phyloP scores from a whole-genome alignment of 2,329 filamentous ascomycete genomes.

The Diaporthe sp. region DNA sequence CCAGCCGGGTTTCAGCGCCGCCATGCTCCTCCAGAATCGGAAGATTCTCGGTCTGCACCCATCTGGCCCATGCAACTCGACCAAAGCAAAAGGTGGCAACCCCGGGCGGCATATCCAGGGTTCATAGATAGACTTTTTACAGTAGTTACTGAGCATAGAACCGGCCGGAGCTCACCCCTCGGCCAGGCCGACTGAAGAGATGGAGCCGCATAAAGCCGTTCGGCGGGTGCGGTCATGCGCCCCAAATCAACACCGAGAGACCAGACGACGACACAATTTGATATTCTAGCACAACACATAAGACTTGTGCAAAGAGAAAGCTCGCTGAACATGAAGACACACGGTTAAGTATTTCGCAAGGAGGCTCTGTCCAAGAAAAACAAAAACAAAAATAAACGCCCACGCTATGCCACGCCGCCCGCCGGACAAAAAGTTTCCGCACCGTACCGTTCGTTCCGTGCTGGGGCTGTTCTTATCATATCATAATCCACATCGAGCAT shows the following conservation, averaged over 20 bases:
- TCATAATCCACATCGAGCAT: slow-evolving; percentile 8
- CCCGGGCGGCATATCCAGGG: not conserved
- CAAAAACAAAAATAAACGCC: slow-evolving; percentile 42
- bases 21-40: not conserved
- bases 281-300: not conserved
- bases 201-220: slow-evolving; percentile 11
- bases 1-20: not conserved
- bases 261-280: not conserved
- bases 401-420: slow-evolving; percentile 45
- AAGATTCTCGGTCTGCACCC: not conserved
- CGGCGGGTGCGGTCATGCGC: not conserved
- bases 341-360: not conserved
- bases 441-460: slow-evolving; percentile 24
- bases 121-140: not conserved
- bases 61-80: not conserved
- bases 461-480: not conserved
- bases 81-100: not conserved
- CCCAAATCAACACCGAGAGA: not conserved
- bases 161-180: not conserved
- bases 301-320: not conserved
- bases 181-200: not conserved
- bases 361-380: slow-evolving; percentile 25
- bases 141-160: not conserved
- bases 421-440: not conserved
- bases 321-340: not conserved